Base-by-base conservation (phyloP, 2,329 filamentous ascomycete species). In the Chalara sp. region DNA sequence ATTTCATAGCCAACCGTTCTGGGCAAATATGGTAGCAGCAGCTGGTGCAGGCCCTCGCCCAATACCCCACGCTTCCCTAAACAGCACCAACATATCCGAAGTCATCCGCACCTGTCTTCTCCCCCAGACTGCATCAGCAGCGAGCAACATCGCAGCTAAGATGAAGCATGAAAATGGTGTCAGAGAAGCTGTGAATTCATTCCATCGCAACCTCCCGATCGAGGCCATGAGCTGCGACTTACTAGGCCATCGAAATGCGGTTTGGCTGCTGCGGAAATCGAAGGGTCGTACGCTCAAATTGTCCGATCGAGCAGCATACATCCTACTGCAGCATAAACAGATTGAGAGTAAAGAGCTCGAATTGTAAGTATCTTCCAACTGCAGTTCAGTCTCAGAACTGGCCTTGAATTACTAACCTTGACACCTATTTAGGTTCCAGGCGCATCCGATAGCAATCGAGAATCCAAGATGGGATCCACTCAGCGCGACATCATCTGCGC, bases 21-120 rank as follows among this genome's bases (percentile, higher is more conserved):
- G 87, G 87, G 86, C 86, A 6, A 74, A 80, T 6, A 89, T 89
- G 76, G 79, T 89, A 35, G 76, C 82, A 0, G 76, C 73, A 47
- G 84, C 86, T 2, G 83, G 85, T 2, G 87, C 86, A 5, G 86
- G 87, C 0, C 86, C 86, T 0, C 68, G 74, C 1, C 85, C 86
- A 0, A 79, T 89, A 42, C 81, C 82, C 0, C 78, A 84, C 63
- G 84, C 84, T 57, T 70, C 79, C n/a, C 67, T 90, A 32, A 87
- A 78, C 0, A 72, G 76, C 0, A 78, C 82, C 21, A 81, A 77
- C 7, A 71, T 90, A 6, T 80, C 81, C 0, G 74, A 76, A 29
- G 81, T 83, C 0, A 86, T 90, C 48, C 65, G 64, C 6, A 72
- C 75, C 31, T 81, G 81, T n/a, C 62, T 86, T 3, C 72, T 75